phyloP scores from a whole-genome alignment of 345 rosid genomes.

The Firmiana major region DNA sequence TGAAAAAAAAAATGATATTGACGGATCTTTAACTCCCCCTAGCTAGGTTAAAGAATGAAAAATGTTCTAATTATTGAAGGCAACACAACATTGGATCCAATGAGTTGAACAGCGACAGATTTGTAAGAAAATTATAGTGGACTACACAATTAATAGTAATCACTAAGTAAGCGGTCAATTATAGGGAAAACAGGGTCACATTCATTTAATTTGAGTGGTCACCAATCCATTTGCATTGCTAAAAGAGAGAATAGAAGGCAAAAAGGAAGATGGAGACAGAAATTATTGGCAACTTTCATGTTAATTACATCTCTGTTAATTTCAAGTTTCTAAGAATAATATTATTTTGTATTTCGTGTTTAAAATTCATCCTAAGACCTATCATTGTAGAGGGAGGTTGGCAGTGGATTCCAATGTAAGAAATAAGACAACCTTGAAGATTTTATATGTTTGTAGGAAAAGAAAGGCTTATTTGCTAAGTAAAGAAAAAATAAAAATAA shows the following conservation, averaged over 20 bases:
- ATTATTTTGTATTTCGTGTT: neutral
- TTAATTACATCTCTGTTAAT: neutral
- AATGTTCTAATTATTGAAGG: no score
- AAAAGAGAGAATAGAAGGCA: neutral
- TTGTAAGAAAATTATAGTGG: neutral
- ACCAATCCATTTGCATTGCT: neutral
- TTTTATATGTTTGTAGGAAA: neutral
- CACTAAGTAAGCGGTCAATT: no score
- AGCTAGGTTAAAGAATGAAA: no score
- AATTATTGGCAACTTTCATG: neutral
- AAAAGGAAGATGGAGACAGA: neutral
- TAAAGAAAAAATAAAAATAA: neutral
- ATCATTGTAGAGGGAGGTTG: neutral
- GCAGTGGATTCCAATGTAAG: slow-evolving; percentile 11
- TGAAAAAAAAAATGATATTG: no score
- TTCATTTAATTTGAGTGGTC: neutral
- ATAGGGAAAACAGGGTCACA: no score
- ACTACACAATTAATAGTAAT: neutral
- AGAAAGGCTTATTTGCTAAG: slow-evolving; percentile 13
- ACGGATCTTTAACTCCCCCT: no score
- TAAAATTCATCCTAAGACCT: neutral
- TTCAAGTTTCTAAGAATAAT: neutral
- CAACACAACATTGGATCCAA: neutral
- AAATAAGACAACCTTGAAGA: slow-evolving; percentile 4
- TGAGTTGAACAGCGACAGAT: neutral